Percentiles rank a stretch among this genome's conserved stretches.
These are phyloP conservation scores for Silene coronaria DNA, from an alignment of 179 eudicot genomes.

Conservation along the genomic window DNA sequence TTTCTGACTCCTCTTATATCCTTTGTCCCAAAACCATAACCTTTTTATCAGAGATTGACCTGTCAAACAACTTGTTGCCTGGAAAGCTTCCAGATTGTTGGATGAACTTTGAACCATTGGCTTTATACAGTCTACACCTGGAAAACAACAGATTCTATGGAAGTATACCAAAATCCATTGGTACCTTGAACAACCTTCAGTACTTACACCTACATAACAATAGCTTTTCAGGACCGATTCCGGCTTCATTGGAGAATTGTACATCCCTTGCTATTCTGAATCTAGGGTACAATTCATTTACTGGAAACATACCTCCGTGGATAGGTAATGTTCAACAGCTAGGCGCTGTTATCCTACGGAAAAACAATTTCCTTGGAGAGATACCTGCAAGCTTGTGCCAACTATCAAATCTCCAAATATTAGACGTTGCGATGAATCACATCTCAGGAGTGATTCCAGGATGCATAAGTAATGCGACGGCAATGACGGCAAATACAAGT, in stretches of 20 bases:
- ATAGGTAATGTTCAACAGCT: slow-evolving; percentile 21
- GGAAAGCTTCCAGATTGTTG: slow-evolving; percentile 17
- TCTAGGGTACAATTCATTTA: slow-evolving; percentile 26
- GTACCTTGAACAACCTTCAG: slow-evolving; percentile 3
- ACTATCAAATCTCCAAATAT: slow-evolving; percentile 16
- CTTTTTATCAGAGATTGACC: slow-evolving; percentile 15
- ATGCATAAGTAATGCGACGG: slow-evolving; percentile 21
- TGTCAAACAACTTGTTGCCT: slow-evolving; percentile 31
- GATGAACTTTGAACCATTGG: background rate
- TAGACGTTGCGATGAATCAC: slow-evolving; percentile 25
- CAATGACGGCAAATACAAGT: slow-evolving; percentile 4
- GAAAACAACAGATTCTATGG: slow-evolving; percentile 21
- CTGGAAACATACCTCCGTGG: slow-evolving; percentile 30
- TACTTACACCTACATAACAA: slow-evolving; percentile 29
- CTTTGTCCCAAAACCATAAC: slow-evolving; percentile 7
- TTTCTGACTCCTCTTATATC: slow-evolving; percentile 18
- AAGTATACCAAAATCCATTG: slow-evolving; percentile 29
- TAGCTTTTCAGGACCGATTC: slow-evolving; percentile 3
- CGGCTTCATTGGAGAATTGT: slow-evolving; percentile 26
- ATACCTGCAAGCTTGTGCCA: slow-evolving; percentile 23
- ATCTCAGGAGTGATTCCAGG: slow-evolving; percentile 28
- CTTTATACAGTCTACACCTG: background rate
- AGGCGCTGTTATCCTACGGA: slow-evolving; percentile 19
- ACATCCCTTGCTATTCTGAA: slow-evolving; percentile 19
- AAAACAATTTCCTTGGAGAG: slow-evolving; percentile 31